Percentiles rank a stretch among this genome's conserved stretches.
phyloP scores from a whole-genome alignment of 2,329 filamentous ascomycete species.

The Capronia epimyces region DNA sequence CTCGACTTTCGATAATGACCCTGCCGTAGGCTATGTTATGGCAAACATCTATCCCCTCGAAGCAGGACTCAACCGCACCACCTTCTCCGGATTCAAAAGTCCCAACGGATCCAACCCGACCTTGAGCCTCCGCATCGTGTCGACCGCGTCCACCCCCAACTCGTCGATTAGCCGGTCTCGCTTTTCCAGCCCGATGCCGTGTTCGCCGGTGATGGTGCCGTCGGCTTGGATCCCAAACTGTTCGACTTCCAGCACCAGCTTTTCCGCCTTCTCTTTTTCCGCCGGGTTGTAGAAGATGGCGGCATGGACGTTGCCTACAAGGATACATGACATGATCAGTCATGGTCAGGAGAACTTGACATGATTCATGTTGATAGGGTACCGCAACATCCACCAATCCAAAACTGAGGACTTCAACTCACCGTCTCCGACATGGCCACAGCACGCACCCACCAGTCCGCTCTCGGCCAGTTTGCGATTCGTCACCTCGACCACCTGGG shows the following conservation, averaged over 20 bases:
- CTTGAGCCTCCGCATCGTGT: conserved; percentile 28
- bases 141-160: conserved; percentile 21
- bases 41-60: too few species aligned
- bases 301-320: conserved; percentile 73
- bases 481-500: conserved; percentile 47
- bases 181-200: conserved; percentile 28
- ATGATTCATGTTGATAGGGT: too few species aligned
- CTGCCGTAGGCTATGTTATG: too few species aligned
- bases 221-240: conserved; percentile 26
- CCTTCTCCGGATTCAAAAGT: conserved; percentile 28
- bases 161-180: conserved; percentile 24
- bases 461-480: conserved; percentile 65
- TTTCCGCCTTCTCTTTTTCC: conserved; percentile 29
- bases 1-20: too few species aligned
- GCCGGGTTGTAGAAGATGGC: conserved; percentile 68
- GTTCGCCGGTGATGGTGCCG: conserved; percentile 29
- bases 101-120: conserved; percentile 24
- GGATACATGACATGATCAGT: neutral
- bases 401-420: too few species aligned
- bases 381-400: too few species aligned
- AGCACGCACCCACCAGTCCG: conserved; percentile 77
- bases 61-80: neutral
- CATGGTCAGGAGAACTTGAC: too few species aligned
- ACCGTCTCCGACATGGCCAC: conserved; percentile 77
- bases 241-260: conserved; percentile 27